Base-by-base conservation (phyloP, 2,329 filamentous ascomycete species). In the Colletotrichum lindemuthianum region DNA sequence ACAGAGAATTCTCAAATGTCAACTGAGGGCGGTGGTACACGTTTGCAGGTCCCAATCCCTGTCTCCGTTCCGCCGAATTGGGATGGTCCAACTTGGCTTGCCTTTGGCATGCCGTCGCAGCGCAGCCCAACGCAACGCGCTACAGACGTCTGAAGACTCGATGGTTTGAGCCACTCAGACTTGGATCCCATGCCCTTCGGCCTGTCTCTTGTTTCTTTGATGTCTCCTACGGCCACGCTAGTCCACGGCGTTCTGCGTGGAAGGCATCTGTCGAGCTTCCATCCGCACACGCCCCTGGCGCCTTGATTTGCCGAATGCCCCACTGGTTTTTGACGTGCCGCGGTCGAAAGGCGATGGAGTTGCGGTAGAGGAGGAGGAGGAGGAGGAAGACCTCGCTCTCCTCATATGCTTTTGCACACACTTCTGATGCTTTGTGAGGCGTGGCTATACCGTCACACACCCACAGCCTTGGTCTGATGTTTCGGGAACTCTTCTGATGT, bases 1-100 rank as follows among this genome's bases (percentile, higher is more conserved):
- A 41, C 39, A 41, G 6, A 41, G 39, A 7, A 41, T 24, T 24
- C 24, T 1, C 24, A 1, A 24, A 4, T 24, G 24, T 24, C 24
- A 24, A 24, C 6, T 43, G 13, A 43, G 15, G 41, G 41, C 6
- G 7, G 41, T 12, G 11, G 11, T 13, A n/a, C 24, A 59, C 64
- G 64, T 39, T 63, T 64, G 64, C 64, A 40, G 59, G 32, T 58
- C 37, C 45, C 54, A 24, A 36, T 41, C 58, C 4, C 54, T n/a
- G 39, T 45, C 53, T 67, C 65, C 65, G 65, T 66, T 67, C 55
- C 58, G 65, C 65, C 65, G 65, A 66, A 66, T 66, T 53, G 56
- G 61, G 61, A 66, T 64, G 56, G 65, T 34, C 24, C 47, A 36
- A 43, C 60, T 36, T 63, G n/a, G 40, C 43, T 51, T 56, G 24